Evolutionary conservation across 306 rosid species (phyloP), one percentile per base, ranked within the genome.

Genomic region (Cercis canadensis): DNA sequence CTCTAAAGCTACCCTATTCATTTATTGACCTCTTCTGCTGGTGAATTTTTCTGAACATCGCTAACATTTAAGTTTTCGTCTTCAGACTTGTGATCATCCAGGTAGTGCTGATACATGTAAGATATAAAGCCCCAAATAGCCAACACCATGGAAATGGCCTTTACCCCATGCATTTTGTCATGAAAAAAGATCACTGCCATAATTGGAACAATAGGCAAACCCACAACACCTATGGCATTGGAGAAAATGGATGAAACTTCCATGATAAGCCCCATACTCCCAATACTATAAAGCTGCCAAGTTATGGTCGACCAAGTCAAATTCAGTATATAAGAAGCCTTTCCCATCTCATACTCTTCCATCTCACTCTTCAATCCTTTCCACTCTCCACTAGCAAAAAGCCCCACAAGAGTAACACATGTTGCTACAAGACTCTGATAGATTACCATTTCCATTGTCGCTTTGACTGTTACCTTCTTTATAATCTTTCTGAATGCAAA

Each of bases 211-310:
- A 78, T n/a, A 1, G 87, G 92, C 83, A 87, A 61, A 57, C 77
- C 86, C 68, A 82, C 1, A 14, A 74, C 73, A 11, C 89, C 70
- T 3, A 87, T 50, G 34, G 76, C 63, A 55, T 87, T 87, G 16
- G 89, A 80, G 65, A 87, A 87, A 21, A 87, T 76, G 0, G 92
- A 66, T 31, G 92, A 84, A 1, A 82, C 83, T 58, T 87, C 88
- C 41, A 82, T 53, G 12, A 87, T 77, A 59, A 87, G 58, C 15
- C 92, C 89, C 11, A 87, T 10, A 0, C 31, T 4, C 0, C 86
- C 92, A 12, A 87, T 3, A 5, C 63, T 0, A 15, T 57, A 79
- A 7, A 80, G 34, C 17, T 77, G 64, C 85, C 84, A 87, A 18
- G 24, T 1, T 24, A 84, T 11, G 10, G 85, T 70, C 8, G 82